Evolutionary conservation across 768 basidiomycete genomes (phyloP), one percentile per base, ranked within the genome.

Genomic region (Lyophyllum semitale): DNA sequence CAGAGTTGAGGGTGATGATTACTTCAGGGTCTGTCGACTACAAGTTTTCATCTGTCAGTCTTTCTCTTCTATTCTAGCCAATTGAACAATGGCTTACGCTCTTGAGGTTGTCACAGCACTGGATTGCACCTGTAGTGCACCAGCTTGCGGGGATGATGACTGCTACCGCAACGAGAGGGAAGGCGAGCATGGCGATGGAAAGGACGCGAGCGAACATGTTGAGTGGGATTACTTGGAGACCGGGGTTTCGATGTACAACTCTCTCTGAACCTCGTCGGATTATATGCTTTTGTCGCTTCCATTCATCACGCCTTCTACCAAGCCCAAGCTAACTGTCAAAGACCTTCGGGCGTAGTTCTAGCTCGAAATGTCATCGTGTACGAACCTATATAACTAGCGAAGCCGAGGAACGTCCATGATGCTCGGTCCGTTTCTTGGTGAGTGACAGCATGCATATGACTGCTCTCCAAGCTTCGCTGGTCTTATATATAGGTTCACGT

Each of bases 161-260:
- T 62, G 67, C 66, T 29, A 63, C 62, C 27, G 64, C 67, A 59
- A 71, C 58, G 53, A 66, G 32, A 29, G 67, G 66, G 43, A 70
- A 62, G 53, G 64, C 63, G 51, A 68, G 52, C 46, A 66, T 54
- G 50, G 67, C 59, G 59, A 64, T 45, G 32, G 62, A 58, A 59
- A 62, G 58, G 47, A 64, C 56, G 13, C 67, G 69, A 59, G 63
- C 53, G 63, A 68, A 67, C 69, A 71, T 71, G 3, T 59, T 66
- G 27, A 13, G 23, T 9, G 23, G 4, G 12, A 9, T 27, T 20
- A 5, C 23, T 15, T 44, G 4, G 5, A 23, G 43, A 23, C 5
- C 29, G 29, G 11, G 6, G 29, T 30, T 30, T 30, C 29, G 11
- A 30, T 30, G 29, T 11, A 30, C 11, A 11, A 30, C 29, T 5